These are phyloP conservation scores for Scheffersomyces cryptocercus DNA, from an alignment of 1,139 yeast species.

Conservation along the genomic window DNA sequence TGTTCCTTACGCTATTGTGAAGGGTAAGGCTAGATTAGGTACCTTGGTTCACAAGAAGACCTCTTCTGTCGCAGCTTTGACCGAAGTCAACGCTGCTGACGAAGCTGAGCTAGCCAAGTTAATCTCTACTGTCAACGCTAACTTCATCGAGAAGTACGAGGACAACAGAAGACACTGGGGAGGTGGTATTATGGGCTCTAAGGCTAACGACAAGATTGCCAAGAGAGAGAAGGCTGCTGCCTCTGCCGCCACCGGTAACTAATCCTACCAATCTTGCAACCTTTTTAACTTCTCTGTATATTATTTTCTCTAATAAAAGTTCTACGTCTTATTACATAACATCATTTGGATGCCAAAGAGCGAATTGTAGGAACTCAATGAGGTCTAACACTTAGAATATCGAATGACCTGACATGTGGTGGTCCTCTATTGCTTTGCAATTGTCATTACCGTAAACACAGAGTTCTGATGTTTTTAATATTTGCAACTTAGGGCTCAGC, in stretches of 20 bases:
- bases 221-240: conserved; percentile 27
- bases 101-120: conserved; percentile 92
- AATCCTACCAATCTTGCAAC: background rate
- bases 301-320: background rate
- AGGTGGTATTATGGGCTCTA: conserved; percentile 97
- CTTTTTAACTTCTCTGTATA: background rate
- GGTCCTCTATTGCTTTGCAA: too few species aligned
- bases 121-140: conserved; percentile 87
- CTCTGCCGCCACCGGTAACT: conserved; percentile 11
- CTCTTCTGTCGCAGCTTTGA: conserved; percentile 94
- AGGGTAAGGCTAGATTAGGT: conserved; percentile 99
- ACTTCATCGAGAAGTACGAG: conserved; percentile 91
- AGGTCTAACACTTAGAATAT: too few species aligned
- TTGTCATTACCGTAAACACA: too few species aligned
- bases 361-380: too few species aligned
- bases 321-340: background rate
- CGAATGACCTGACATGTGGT: too few species aligned
- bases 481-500: background rate
- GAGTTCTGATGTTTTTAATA: too few species aligned
- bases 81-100: conserved; percentile 92
- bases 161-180: conserved; percentile 99
- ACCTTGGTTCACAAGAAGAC: conserved; percentile 97
- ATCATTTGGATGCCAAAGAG: too few species aligned
- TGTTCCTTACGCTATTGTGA: conserved; percentile 96
- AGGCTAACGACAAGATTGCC: conserved; percentile 74